phyloP scores from a whole-genome alignment of 768 basidiomycete genomes.

The Leccinellum rugosiceps region DNA sequence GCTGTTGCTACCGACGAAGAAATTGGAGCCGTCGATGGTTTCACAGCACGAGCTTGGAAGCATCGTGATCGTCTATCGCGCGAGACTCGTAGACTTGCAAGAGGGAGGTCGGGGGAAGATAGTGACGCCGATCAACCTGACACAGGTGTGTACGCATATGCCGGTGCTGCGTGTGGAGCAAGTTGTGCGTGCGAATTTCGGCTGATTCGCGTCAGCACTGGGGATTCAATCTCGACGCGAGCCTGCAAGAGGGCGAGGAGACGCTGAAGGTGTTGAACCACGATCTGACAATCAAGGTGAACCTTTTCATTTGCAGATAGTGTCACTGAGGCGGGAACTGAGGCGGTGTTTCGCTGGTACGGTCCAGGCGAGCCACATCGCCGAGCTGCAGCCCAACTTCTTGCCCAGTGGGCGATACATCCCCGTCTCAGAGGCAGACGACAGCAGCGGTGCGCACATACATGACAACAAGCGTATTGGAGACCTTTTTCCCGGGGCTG shows the following conservation, averaged over 20 bases:
- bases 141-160: constrained; percentile 50
- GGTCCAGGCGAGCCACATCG: constrained; percentile 49
- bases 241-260: constrained; percentile 43
- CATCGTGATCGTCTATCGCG: constrained; percentile 65
- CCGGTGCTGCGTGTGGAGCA: too few relatives aligned
- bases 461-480: constrained; percentile 54
- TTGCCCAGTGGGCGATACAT: constrained; percentile 54
- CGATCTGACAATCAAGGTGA: constrained; percentile 39
- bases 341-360: too few relatives aligned
- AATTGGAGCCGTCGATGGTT: constrained; percentile 22
- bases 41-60: constrained; percentile 57
- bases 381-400: constrained; percentile 47
- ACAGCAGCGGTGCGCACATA: constrained; percentile 37
- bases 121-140: constrained; percentile 74
- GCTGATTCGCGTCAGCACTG: constrained; percentile 51
- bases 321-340: too few relatives aligned
- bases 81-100: constrained; percentile 50
- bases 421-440: constrained; percentile 42
- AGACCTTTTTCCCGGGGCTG: constrained; percentile 49
- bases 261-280: constrained; percentile 52
- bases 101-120: constrained; percentile 27
- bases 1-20: constrained; percentile 38
- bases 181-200: too few relatives aligned
- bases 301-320: background rate
- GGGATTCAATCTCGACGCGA: constrained; percentile 80